Conservation (phyloP, 306 rosid species). For the Cicer arietinum region DNA sequence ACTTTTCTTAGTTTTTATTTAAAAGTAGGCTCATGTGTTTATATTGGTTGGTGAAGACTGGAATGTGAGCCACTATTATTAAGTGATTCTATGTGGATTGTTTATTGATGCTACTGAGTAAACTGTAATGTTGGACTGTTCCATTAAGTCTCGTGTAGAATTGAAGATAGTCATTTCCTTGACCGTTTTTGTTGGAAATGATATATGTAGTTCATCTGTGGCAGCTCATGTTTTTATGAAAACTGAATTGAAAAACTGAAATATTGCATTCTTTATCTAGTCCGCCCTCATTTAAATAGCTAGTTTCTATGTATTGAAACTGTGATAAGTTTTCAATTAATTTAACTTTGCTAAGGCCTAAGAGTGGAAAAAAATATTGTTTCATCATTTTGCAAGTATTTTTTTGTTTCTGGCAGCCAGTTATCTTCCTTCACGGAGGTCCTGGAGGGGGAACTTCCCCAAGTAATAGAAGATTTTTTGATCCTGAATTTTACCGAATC, state of each 20-base stretch:
- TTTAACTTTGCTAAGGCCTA: not conserved
- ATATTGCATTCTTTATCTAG: not conserved
- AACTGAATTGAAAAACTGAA: slow-evolving; percentile 3
- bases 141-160: slow-evolving; percentile 22
- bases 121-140: slow-evolving; percentile 5
- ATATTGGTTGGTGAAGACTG: slow-evolving; percentile 19
- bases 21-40: slow-evolving; percentile 20
- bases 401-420: slow-evolving; percentile 70
- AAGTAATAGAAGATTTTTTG: slow-evolving; percentile 74
- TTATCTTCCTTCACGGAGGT: slow-evolving; percentile 91
- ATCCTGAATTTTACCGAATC: slow-evolving; percentile 82
- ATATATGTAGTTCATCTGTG: slow-evolving; percentile 10
- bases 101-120: slow-evolving; percentile 30
- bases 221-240: not conserved
- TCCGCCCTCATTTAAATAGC: not conserved
- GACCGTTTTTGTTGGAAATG: slow-evolving; percentile 13
- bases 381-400: slow-evolving; percentile 37
- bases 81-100: slow-evolving; percentile 34
- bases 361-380: not conserved
- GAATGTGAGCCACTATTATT: slow-evolving; percentile 21
- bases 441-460: slow-evolving; percentile 99
- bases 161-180: not conserved
- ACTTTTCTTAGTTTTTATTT: not conserved
- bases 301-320: not conserved
- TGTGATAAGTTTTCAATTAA: slow-evolving; percentile 5